Percentiles rank a stretch among this genome's conserved stretches.
These are phyloP conservation scores for Priceomyces carsonii DNA, from an alignment of 805 yeast species.

Conservation along the genomic window DNA sequence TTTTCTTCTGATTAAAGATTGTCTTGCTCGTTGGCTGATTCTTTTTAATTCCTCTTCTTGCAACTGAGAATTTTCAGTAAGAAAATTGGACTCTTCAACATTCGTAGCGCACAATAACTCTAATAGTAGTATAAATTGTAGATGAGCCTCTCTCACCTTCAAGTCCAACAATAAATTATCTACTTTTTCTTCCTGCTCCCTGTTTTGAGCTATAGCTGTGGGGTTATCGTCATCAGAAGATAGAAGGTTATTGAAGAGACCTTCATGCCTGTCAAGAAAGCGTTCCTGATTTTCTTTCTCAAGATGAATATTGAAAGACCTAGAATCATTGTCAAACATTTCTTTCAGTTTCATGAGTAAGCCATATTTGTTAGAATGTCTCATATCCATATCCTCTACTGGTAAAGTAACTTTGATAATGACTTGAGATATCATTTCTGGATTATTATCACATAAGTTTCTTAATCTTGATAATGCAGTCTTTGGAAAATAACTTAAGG, in stretches of 20 bases:
- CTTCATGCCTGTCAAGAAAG: too few species aligned
- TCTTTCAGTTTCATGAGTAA: conserved; percentile 13
- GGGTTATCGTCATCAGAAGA: too few species aligned
- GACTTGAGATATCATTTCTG: conserved; percentile 15
- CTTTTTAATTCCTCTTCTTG: conserved; percentile 28
- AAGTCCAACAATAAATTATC: conserved; percentile 37
- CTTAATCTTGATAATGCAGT: conserved; percentile 50
- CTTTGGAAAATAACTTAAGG: conserved; percentile 45
- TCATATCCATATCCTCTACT: conserved; percentile 39
- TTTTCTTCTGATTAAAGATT: conserved; percentile 21
- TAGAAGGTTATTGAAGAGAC: too few species aligned
- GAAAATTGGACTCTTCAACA: conserved; percentile 36
- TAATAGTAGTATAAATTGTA: conserved; percentile 50
- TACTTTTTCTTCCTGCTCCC: conserved; percentile 16
- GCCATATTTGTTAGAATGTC: conserved; percentile 39
- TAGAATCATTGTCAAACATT: conserved; percentile 1
- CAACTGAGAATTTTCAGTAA: conserved; percentile 23
- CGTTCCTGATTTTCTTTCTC: conserved; percentile 28
- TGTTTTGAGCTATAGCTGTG: too few species aligned
- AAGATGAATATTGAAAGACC: conserved; percentile 5
- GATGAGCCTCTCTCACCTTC: conserved; percentile 56
- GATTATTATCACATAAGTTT: conserved; percentile 38
- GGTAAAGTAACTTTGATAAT: conserved; percentile 32
- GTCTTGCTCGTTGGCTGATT: conserved; percentile 17
- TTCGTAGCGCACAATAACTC: conserved; percentile 42